Evolutionary conservation across 352 stramenopile species (phyloP).

Genomic region (Phytophthora palmivora): DNA sequence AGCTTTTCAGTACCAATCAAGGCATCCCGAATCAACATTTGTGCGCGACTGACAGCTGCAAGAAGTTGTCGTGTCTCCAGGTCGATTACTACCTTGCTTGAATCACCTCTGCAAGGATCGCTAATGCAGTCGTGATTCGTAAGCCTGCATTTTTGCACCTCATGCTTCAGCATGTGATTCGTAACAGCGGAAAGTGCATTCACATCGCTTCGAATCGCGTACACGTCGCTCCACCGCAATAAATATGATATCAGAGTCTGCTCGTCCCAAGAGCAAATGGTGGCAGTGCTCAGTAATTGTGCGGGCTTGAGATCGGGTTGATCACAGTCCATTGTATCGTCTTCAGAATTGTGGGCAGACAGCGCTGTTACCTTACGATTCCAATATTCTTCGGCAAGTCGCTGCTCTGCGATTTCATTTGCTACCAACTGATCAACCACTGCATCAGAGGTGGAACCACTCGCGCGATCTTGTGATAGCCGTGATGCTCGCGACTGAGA

Average conservation of each 20-base stretch:
- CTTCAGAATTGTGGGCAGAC: constrained; percentile 16
- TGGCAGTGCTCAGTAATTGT: constrained; percentile 24
- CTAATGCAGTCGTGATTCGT: neutral
- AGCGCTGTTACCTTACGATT: constrained; percentile 42
- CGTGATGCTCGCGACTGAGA: constrained; percentile 11
- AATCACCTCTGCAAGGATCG: neutral
- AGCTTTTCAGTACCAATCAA: constrained; percentile 43
- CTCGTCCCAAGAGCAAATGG: constrained; percentile 49
- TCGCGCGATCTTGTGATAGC: neutral
- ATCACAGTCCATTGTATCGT: constrained; percentile 16
- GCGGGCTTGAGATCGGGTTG: neutral
- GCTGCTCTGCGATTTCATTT: constrained; percentile 39
- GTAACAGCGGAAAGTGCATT: constrained; percentile 44
- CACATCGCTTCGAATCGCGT: constrained; percentile 43
- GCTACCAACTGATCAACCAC: constrained; percentile 25
- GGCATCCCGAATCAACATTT: constrained; percentile 46
- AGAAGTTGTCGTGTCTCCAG: constrained; percentile 32
- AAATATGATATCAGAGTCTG: constrained; percentile 35
- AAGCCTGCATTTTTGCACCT: constrained; percentile 31
- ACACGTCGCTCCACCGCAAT: constrained; percentile 60
- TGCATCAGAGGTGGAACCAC: neutral
- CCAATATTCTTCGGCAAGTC: constrained; percentile 50
- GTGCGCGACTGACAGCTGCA: constrained; percentile 28
- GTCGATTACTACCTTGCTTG: constrained; percentile 13
- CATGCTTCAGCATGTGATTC: constrained; percentile 43